Base-by-base conservation (phyloP, 768 basidiomycete genomes). In the Mycena haematopus region DNA sequence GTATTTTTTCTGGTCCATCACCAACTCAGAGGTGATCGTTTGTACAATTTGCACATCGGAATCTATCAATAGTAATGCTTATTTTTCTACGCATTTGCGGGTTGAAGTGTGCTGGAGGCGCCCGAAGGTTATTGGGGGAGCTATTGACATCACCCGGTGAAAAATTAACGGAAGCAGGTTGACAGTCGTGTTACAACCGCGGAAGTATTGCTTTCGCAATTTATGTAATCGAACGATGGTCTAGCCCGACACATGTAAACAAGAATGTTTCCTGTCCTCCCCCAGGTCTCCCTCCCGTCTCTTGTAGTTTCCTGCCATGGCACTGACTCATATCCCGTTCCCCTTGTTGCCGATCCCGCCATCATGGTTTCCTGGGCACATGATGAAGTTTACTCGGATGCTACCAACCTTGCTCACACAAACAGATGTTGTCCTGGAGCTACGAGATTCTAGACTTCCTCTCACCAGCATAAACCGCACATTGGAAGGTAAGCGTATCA, bases 281-380 rank as follows among this genome's bases (percentile, higher is more conserved):
- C 38, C 56, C 29, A 31, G n/a, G 24, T 50, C 50, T 51, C 46
- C 44, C 29, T 35, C 8, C 36, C 45, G 62, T 22, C 62, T 63
- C 21, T 25, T 36, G 29, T 53, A 9, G 24, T 49, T 27, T 51
- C 27, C 44, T 55, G 51, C 45, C 29, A 80, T 81, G 77, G 69
- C 68, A 44, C 70, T 79, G 52, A 67, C 71, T 27, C 76, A 74
- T 33, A 76, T 82, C 17, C 76, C 76, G 21, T 72, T 77, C 59
- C 80, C 80, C 53, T 52, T 66, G 24, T 82, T 95, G 24, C 87
- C 91, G 46, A 76, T 79, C 49, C 88, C 93, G 31, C 90, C 90
- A 54, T 95, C 95, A 82, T 97, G 95, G 95, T 96, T 90, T 78
- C 93, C 93, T 25, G 95, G 95, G 35, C 95, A 98, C 76, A 98